These are phyloP conservation scores for Suhomyces panamericanus DNA, from an alignment of 1,139 yeast species.

Conservation along the genomic window DNA sequence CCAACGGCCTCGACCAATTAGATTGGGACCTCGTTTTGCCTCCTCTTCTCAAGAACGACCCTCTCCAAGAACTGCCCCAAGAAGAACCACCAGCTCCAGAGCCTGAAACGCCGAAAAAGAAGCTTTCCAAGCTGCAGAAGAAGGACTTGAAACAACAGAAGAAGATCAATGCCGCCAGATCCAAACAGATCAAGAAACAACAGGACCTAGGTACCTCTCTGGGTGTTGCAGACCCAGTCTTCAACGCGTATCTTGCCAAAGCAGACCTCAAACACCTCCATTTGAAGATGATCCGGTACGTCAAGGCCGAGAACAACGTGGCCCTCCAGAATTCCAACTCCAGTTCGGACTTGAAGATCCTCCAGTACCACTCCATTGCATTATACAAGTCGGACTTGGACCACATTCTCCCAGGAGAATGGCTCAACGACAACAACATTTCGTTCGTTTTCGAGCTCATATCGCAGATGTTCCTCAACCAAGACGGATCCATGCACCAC, in stretches of 20 bases:
- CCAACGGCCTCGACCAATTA: constrained; percentile 36
- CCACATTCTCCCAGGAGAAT: constrained; percentile 53
- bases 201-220: constrained; percentile 14
- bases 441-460: constrained; percentile 63
- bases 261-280: constrained; percentile 24
- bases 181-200: constrained; percentile 22
- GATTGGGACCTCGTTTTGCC: constrained; percentile 24
- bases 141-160: constrained; percentile 32
- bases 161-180: constrained; percentile 28
- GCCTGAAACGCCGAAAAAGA: constrained; percentile 14
- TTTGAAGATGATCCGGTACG: constrained; percentile 6
- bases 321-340: constrained; percentile 11
- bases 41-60: constrained; percentile 7
- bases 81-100: constrained; percentile 7
- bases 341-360: constrained; percentile 27
- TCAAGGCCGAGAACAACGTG: not conserved
- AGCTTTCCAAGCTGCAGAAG: constrained; percentile 31
- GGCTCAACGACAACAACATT: constrained; percentile 75
- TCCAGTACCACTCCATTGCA: constrained; percentile 44
- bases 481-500: constrained; percentile 16
- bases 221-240: not conserved
- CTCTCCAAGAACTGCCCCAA: too few species aligned
- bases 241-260: constrained; percentile 25
- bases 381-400: constrained; percentile 40
- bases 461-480: constrained; percentile 16